Conservation (phyloP, 2,329 filamentous ascomycete genomes). For the Raffaelea deltoideospora region DNA sequence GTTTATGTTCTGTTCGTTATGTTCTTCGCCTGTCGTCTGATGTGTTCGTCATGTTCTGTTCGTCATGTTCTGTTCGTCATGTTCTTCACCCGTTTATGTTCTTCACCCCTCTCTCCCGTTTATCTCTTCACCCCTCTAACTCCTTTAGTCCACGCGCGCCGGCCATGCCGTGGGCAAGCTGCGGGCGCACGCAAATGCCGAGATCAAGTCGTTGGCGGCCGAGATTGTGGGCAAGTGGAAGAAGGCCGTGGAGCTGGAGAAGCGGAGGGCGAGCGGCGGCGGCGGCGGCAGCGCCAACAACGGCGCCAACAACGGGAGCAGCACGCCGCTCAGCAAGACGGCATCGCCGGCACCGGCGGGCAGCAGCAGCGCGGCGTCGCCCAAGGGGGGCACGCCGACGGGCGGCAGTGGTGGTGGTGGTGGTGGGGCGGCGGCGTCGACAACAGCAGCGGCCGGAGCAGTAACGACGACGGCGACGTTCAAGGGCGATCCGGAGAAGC, state of each 20-base stretch:
- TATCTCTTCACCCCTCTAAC: slow-evolving; percentile 1
- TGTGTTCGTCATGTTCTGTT: no score
- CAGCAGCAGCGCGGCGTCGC: slow-evolving; percentile 39
- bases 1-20: slow-evolving; percentile 1
- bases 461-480: slow-evolving; percentile 31
- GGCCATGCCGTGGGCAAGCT: slow-evolving; percentile 80
- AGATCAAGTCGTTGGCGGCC: slow-evolving; percentile 60
- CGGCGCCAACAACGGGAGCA: slow-evolving; percentile 22
- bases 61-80: no score
- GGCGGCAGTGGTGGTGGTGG: no score
- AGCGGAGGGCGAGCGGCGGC: slow-evolving; percentile 22
- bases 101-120: not conserved
- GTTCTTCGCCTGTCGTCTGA: no score
- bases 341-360: slow-evolving; percentile 26
- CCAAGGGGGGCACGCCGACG: slow-evolving; percentile 33
- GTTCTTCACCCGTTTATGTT: no score
- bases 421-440: slow-evolving; percentile 12
- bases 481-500: slow-evolving; percentile 58
- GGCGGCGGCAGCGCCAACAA: slow-evolving; percentile 11
- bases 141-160: slow-evolving; percentile 61
- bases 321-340: slow-evolving; percentile 18
- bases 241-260: slow-evolving; percentile 55
- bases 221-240: slow-evolving; percentile 85
- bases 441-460: slow-evolving; percentile 41
- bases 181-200: slow-evolving; percentile 61